Base-by-base conservation (phyloP, 768 basidiomycete species). In the Cyclocybe cylindracea region DNA sequence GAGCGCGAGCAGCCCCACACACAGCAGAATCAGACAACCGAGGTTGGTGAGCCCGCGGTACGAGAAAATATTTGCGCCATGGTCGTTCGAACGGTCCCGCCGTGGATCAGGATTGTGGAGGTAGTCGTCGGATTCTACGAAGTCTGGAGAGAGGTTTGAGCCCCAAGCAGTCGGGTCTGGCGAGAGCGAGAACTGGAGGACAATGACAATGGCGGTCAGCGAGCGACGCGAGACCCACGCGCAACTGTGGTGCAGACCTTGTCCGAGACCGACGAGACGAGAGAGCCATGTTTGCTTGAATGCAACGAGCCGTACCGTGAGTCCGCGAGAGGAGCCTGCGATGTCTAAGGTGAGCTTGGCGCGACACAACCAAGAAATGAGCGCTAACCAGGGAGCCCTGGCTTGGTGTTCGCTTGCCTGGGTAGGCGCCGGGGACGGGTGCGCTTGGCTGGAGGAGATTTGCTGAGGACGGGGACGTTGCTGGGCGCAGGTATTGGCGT, bases 151-250 rank as follows among this genome's bases (percentile, higher is more conserved):
- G 52, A 87, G 69, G 57, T 86, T 80, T 33, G 86, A 79, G 2
- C 86, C 87, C 89, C 89, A 91, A 0, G 76, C 80, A 10, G 77
- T 69, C 3, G 89, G 89, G 67, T 90, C 87, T 1, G 87, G 80
- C 5, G 87, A 83, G 16, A 90, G 79, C 11, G 87, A 87, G 62
- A 82, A 90, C 87, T 91, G 40, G 7, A 42, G 43, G 10, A 41
- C n/a, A n/a, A n/a, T n/a, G 3, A 24, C 24, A 24, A 51, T 45
- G 43, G 44, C 36, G 43, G 43, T 44, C 39, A 45, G 14, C 10
- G 44, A 42, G 45, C 37, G 16, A 40, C 2, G 31, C 38, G 31
- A 18, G 41, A 37, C 18, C 19, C 29, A 13, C 18, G 3, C 10
- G 24, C 36, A 19, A 43, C 34, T 43, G 24, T 44, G 44, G 7